A percentile compares a stretch with the other conserved stretches of the same genome.
phyloP scores from a whole-genome alignment of 169 alveolate species.

The Babesia ovis region DNA sequence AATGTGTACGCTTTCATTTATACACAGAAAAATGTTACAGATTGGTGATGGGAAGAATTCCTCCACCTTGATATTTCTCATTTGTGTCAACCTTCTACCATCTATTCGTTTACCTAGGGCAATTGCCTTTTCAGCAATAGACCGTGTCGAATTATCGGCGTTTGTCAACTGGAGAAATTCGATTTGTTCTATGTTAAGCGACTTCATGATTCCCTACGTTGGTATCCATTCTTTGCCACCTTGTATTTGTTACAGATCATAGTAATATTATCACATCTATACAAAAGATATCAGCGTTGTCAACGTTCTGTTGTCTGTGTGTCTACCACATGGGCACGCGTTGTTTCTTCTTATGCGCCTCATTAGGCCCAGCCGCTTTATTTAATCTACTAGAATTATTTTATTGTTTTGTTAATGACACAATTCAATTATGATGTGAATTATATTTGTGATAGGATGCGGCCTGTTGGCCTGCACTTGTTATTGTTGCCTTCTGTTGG shows the following conservation, averaged over 20 bases:
- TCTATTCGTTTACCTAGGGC: slow-evolving; percentile 39
- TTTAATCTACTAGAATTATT: too few species aligned
- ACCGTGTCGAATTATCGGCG: slow-evolving; percentile 19
- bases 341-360: too few species aligned
- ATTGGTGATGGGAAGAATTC: too few species aligned
- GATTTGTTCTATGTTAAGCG: slow-evolving; percentile 25
- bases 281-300: too few species aligned
- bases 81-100: slow-evolving; percentile 37
- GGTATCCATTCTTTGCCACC: too few species aligned
- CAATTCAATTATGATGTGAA: not conserved
- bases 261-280: too few species aligned
- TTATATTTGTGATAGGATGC: not conserved
- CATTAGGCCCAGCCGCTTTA: too few species aligned
- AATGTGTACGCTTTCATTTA: too few species aligned
- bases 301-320: too few species aligned
- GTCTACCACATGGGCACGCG: too few species aligned
- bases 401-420: not conserved
- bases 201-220: not conserved
- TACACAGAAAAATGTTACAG: too few species aligned
- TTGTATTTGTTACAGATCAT: too few species aligned
- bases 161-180: slow-evolving; percentile 30
- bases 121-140: slow-evolving; percentile 22
- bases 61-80: slow-evolving; percentile 20
- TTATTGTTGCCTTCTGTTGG: not conserved
- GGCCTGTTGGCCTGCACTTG: slow-evolving; percentile 7